A percentile compares a stretch with the other conserved stretches of the same genome.
Evolutionary conservation across 352 stramenopile genomes (phyloP).

Genomic region (Phytophthora lateralis): DNA sequence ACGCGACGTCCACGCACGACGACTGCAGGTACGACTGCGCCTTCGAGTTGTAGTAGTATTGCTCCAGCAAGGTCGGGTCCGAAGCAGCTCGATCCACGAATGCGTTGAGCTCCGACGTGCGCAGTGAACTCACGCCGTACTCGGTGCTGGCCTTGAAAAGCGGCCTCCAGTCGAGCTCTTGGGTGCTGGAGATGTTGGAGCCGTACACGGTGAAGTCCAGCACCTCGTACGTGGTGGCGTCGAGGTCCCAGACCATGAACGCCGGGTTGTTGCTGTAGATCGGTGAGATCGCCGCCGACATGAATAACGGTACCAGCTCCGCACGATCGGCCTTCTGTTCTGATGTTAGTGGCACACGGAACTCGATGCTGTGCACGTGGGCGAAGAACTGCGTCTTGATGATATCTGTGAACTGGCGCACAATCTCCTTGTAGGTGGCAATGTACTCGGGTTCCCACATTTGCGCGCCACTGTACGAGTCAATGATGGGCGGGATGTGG

Average conservation of each 20-base stretch:
- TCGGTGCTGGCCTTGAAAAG: slow-evolving; percentile 52
- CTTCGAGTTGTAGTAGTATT: slow-evolving; percentile 86
- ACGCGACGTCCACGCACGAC: slow-evolving; percentile 44
- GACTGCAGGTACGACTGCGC: slow-evolving; percentile 55
- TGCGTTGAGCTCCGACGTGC: slow-evolving; percentile 41
- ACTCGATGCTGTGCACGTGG: slow-evolving; percentile 92
- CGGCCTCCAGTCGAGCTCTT: slow-evolving; percentile 44
- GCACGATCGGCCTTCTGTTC: slow-evolving; percentile 24
- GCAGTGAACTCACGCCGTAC: slow-evolving; percentile 57
- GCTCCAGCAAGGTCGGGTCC: slow-evolving; percentile 48
- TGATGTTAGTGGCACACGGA: slow-evolving; percentile 56
- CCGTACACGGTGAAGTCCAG: slow-evolving; percentile 79
- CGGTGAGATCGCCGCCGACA: slow-evolving; percentile 82
- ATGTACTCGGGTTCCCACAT: slow-evolving; percentile 89
- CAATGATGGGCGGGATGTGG: slow-evolving; percentile 90
- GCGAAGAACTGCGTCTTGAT: slow-evolving; percentile 91
- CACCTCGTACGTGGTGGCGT: slow-evolving; percentile 68
- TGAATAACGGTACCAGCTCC: slow-evolving; percentile 73
- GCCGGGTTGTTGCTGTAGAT: slow-evolving; percentile 91
- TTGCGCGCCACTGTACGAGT: slow-evolving; percentile 80
- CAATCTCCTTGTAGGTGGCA: slow-evolving; percentile 70
- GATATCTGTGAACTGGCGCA: slow-evolving; percentile 56
- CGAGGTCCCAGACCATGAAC: slow-evolving; percentile 84
- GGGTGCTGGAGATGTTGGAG: slow-evolving; percentile 54
- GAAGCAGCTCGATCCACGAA: slow-evolving; percentile 51